Evolutionary conservation across 2,329 filamentous ascomycete species (phyloP).

Genomic region (Fonsecaea pedrosoi): DNA sequence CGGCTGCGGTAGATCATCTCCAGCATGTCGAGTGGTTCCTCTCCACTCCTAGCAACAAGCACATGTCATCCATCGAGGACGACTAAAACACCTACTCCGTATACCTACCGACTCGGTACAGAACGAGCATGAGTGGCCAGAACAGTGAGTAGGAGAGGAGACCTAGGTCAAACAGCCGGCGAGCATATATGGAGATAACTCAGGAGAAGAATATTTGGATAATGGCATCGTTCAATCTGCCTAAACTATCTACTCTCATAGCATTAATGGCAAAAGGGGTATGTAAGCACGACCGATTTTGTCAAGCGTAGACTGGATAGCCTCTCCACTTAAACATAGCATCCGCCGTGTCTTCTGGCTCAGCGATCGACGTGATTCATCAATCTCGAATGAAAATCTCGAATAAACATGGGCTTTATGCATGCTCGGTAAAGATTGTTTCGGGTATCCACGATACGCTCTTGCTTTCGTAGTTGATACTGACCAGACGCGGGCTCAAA

Average conservation of each 20-base stretch:
- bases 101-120: no score
- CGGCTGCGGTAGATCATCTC: no score
- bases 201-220: not conserved
- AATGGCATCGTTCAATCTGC: not conserved
- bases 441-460: not conserved
- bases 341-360: not conserved
- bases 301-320: not conserved
- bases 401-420: not conserved
- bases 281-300: not conserved
- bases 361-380: not conserved
- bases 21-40: no score
- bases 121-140: no score
- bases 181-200: no score
- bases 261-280: constrained; percentile 8
- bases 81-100: no score
- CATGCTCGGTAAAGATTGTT: not conserved
- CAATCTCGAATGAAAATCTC: no score
- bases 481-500: not conserved
- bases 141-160: no score
- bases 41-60: no score
- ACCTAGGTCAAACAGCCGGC: no score
- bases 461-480: not conserved
- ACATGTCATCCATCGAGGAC: no score
- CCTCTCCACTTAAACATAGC: not conserved
- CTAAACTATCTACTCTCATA: constrained; percentile 1